Evolutionary conservation across 1,284 basidiomycete genomes (phyloP).

Genomic region (Taiwanofungus camphoratus): DNA sequence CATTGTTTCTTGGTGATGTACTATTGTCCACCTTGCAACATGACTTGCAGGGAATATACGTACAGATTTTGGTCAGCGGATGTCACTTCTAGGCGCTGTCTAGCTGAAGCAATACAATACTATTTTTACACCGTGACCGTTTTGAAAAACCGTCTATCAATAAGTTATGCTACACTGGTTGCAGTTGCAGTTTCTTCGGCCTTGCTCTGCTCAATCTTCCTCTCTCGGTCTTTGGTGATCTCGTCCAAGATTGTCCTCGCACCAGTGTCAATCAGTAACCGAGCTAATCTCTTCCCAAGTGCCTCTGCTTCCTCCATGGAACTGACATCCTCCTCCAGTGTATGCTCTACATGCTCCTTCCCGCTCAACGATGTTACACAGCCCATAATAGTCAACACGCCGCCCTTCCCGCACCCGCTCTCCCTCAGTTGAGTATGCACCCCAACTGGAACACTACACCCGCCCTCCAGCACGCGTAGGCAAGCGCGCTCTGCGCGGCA

Average conservation of each 20-base stretch:
- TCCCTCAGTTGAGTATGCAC: constrained; percentile 51
- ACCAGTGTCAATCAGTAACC: constrained; percentile 58
- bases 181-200: constrained; percentile 5
- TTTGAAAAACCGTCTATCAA: too few species aligned
- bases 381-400: constrained; percentile 58
- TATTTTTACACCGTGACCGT: too few species aligned
- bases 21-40: constrained; percentile 26
- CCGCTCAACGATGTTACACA: constrained; percentile 82
- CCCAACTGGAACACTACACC: constrained; percentile 97
- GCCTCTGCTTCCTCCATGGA: constrained; percentile 58
- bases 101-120: not conserved
- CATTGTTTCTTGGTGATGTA: constrained; percentile 25
- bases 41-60: constrained; percentile 29
- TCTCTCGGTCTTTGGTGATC: constrained; percentile 63
- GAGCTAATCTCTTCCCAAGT: constrained; percentile 64
- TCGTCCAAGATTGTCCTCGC: constrained; percentile 76
- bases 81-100: not conserved
- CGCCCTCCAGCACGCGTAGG: constrained; percentile 87
- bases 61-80: not conserved
- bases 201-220: constrained; percentile 41
- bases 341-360: constrained; percentile 61
- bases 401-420: constrained; percentile 28
- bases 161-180: constrained; percentile 1
- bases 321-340: constrained; percentile 48
- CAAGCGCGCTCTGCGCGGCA: constrained; percentile 85